Evolutionary conservation across 169 alveolate species (phyloP), one percentile per base, ranked within the genome.

Genomic region (Plasmodium fragile): DNA sequence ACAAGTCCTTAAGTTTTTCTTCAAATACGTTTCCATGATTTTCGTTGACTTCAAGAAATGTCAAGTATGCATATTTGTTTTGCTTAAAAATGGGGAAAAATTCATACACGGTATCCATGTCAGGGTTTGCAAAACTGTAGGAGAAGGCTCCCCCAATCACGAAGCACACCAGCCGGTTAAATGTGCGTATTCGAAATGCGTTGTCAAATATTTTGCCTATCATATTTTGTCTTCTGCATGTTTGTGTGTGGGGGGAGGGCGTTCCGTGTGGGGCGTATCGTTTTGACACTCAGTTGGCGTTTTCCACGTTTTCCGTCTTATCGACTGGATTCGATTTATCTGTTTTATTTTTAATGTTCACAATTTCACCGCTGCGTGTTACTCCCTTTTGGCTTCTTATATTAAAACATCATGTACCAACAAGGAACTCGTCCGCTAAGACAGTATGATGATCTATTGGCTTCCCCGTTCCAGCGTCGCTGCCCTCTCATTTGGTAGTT

Each of bases 101-200:
- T 81, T 96, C 97, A 93, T 95, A 96, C 30, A 95, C 94, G 18
- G 97, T 95, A 41, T 96, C 97, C 43, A 93, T 53, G 73, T 96
- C 97, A 2, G 97, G 97, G 75, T 96, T 96, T 72, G 97, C 75
- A 36, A 91, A 93, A 72, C 96, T 94, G 84, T 96, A 95, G 16
- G 95, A 43, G 30, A 85, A 83, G 78, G 93, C 72, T 36, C 95
- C 95, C n/a, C 97, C 97, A 18, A 92, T 52, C 3, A 84, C 11
- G 65, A 84, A 84, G 45, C 93, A 84, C 36, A 84, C 84, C 39
- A 84, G 65, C 59, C 93, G 73, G 69, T 84, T 84, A 34, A 73
- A 84, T 22, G 93, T 84, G 32, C 93, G 83, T 72, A 84, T 84
- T 72, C 93, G 83, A 73, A 84, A 84, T 22, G 93, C 93, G 41